Percentiles rank a stretch among this genome's conserved stretches.
phyloP scores from a whole-genome alignment of 2,329 filamentous ascomycete genomes.

The Zasmidium cellare region DNA sequence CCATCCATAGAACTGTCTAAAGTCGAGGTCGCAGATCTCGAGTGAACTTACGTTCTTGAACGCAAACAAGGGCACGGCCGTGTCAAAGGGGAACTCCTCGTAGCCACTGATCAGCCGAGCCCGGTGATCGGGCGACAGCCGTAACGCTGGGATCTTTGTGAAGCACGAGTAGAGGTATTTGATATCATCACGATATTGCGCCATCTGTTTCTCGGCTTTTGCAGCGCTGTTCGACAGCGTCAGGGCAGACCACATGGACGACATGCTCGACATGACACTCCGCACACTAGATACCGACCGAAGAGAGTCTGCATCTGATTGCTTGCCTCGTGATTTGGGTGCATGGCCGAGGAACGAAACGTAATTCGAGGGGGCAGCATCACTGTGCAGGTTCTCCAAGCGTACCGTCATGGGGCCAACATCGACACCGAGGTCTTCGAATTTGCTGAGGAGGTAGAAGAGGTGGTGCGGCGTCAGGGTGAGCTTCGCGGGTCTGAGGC shows the following conservation, averaged over 20 bases:
- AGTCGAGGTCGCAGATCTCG: constrained; percentile 94
- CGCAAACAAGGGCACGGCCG: constrained; percentile 89
- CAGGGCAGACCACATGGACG: constrained; percentile 85
- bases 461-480: constrained; percentile 94
- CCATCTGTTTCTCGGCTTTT: constrained; percentile 87
- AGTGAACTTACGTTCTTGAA: constrained; percentile 96
- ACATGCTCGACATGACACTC: constrained; percentile 97
- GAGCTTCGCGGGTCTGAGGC: constrained; percentile 84
- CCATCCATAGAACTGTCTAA: constrained; percentile 96
- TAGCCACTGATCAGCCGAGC: constrained; percentile 88
- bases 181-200: constrained; percentile 78
- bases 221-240: constrained; percentile 78
- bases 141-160: constrained; percentile 93
- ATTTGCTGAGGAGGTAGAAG: constrained; percentile 92
- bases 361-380: constrained; percentile 83
- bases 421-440: constrained; percentile 86
- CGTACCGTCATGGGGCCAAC: constrained; percentile 97
- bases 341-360: constrained; percentile 90
- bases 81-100: constrained; percentile 97
- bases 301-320: constrained; percentile 84
- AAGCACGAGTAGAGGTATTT: constrained; percentile 98
- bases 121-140: constrained; percentile 87
- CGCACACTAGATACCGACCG: constrained; percentile 95
- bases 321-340: constrained; percentile 74
- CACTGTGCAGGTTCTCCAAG: constrained; percentile 89